Conservation (phyloP, 2,329 filamentous ascomycete species). For the Aspergillus eucalypticola region DNA sequence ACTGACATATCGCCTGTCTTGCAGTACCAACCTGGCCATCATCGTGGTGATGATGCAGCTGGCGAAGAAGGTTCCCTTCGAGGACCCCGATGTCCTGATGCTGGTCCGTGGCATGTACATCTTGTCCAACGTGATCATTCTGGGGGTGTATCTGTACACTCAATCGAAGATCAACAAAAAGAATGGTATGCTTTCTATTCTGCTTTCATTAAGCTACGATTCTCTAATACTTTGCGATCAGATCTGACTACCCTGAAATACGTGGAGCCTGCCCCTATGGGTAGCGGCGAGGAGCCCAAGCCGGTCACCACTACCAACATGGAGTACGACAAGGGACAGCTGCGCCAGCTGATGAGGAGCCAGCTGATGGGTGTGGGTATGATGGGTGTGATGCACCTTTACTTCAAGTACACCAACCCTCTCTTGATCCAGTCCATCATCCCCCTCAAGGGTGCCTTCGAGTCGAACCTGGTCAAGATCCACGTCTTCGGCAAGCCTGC, state of each 20-base stretch:
- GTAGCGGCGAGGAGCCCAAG: conserved; percentile 90
- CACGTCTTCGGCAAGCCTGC: conserved; percentile 86
- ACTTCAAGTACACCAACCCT: conserved; percentile 99
- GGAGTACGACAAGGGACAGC: conserved; percentile 87
- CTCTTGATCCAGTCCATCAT: conserved; percentile 98
- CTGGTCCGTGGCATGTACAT: conserved; percentile 66
- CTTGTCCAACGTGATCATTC: conserved; percentile 78
- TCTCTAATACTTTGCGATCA: conserved; percentile 39
- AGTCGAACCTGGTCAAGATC: conserved; percentile 95
- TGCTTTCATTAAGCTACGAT: background rate
- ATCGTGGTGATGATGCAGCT: conserved; percentile 98
- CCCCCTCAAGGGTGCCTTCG: conserved; percentile 91
- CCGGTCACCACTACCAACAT: conserved; percentile 94
- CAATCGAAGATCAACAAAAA: conserved; percentile 88
- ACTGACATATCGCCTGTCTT: conserved; percentile 19
- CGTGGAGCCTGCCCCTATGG: conserved; percentile 92
- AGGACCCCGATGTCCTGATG: conserved; percentile 73
- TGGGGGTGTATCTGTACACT: conserved; percentile 80
- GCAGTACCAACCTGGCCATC: conserved; percentile 87
- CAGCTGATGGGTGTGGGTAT: conserved; percentile 96
- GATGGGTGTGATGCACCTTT: conserved; percentile 98
- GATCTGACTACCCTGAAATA: conserved; percentile 98
- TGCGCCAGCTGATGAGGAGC: conserved; percentile 80
- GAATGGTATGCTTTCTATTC: conserved; percentile 69
- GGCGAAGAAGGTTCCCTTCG: conserved; percentile 91